Evolutionary conservation across 2,329 filamentous ascomycete species (phyloP).

Genomic region (Torrubiella hemipterigena): DNA sequence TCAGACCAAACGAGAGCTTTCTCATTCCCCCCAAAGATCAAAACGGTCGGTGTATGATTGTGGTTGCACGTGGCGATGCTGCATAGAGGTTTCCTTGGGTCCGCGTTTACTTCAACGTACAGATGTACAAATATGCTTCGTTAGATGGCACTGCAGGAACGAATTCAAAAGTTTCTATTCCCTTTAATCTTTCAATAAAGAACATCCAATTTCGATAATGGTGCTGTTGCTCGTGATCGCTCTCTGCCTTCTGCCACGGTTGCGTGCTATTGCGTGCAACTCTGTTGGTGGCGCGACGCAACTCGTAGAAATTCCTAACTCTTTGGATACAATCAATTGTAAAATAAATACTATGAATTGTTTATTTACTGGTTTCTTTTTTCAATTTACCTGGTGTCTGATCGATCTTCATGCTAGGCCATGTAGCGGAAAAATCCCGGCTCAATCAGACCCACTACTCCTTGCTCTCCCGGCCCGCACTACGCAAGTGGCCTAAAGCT

Average conservation of each 20-base stretch:
- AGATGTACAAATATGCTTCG: slow-evolving; percentile 41
- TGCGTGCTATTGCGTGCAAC: too few species aligned
- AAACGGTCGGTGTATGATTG: slow-evolving; percentile 26
- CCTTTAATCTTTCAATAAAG: slow-evolving; percentile 1
- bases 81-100: slow-evolving; percentile 38
- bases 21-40: too few species aligned
- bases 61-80: slow-evolving; percentile 27
- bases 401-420: neutral
- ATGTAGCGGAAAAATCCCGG: slow-evolving; percentile 6
- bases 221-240: too few species aligned
- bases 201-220: neutral
- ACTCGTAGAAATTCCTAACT: too few species aligned
- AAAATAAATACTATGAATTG: neutral
- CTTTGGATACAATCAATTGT: neutral
- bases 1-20: too few species aligned
- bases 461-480: slow-evolving; percentile 7
- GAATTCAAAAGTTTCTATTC: slow-evolving; percentile 7
- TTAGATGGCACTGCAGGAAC: slow-evolving; percentile 25
- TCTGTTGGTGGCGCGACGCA: too few species aligned
- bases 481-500: slow-evolving; percentile 19
- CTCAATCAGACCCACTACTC: slow-evolving; percentile 12
- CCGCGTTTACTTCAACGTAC: slow-evolving; percentile 33
- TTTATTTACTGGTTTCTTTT: neutral
- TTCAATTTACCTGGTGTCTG: neutral
- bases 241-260: too few species aligned